phyloP scores from a whole-genome alignment of 805 yeast genomes.

The Ogataea neopini region DNA sequence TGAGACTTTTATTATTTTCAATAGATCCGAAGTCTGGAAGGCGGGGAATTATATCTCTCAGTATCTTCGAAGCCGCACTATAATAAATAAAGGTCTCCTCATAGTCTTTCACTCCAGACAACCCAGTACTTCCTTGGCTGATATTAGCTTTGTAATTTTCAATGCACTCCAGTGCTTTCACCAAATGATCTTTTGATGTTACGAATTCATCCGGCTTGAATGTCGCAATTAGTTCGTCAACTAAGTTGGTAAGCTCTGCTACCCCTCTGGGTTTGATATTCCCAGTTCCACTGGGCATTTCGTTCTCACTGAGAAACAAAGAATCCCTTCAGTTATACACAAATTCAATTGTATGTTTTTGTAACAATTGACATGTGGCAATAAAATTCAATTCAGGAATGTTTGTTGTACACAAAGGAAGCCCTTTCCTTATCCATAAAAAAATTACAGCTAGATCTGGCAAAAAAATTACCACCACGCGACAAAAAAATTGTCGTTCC shows the following conservation, averaged over 20 bases:
- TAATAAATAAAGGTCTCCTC: slow-evolving; percentile 31
- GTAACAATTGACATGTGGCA: slow-evolving; percentile 1
- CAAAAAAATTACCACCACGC: not conserved
- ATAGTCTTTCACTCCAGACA: slow-evolving; percentile 11
- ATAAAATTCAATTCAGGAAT: not conserved
- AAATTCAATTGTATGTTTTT: not conserved
- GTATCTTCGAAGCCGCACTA: slow-evolving; percentile 28
- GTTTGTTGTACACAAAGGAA: not conserved
- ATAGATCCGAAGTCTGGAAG: slow-evolving; percentile 18
- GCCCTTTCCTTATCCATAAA: slow-evolving; percentile 1
- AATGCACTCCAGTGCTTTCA: slow-evolving; percentile 31
- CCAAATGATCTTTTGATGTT: slow-evolving; percentile 22
- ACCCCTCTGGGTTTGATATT: slow-evolving; percentile 9
- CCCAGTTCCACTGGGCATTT: slow-evolving; percentile 18
- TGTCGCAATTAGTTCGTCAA: slow-evolving; percentile 19
- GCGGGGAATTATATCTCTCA: slow-evolving; percentile 29
- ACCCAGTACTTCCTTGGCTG: slow-evolving; percentile 5
- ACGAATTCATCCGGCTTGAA: slow-evolving; percentile 8
- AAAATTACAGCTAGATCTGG: not conserved
- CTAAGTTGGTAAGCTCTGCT: slow-evolving; percentile 17
- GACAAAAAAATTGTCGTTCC: not conserved
- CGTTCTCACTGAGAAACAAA: not conserved
- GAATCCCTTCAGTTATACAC: not conserved
- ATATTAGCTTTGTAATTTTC: slow-evolving; percentile 23
- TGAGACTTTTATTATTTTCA: slow-evolving; percentile 12